Base-by-base conservation (phyloP, 805 yeast genomes). In the Saccharomycopsis olivae region DNA sequence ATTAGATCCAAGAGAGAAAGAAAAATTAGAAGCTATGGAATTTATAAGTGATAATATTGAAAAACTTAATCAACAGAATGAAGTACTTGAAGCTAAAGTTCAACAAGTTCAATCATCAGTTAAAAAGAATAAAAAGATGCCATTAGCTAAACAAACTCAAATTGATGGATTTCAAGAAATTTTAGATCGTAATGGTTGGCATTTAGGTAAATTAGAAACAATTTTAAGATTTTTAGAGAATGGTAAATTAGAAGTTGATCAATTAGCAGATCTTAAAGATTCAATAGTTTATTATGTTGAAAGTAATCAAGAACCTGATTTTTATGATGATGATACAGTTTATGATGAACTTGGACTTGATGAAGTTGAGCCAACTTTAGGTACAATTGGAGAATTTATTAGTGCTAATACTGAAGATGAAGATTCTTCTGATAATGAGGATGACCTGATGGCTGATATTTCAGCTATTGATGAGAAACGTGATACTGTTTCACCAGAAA, bases 271-370 rank as follows among this genome's bases (percentile, higher is more conserved):
- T 19, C 73, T 86, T 43, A 78, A 79, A 55, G 97, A 89, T 39
- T 96, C 88, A 56, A 83, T 89, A 55, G 83, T 73, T 49, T 89
- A 89, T 62, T 88, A 86, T 58, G 94, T 92, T 25, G 97, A 92
- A 49, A 82, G 87, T 47, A 92, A 89, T 54, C 92, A 83, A 59
- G 96, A 87, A 43, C 88, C 78, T 3, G 95, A 88, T 52, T 89
- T 86, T 57, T 80, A 88, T 18, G 96, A 89, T 54, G 96, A 89
- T 54, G 96, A 88, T 51, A 87, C 85, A 8, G 73, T 89, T 45
- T 92, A 89, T 59, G 96, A 92, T 51, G 87, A 79, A 44, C 69
- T 92, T 49, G 88, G 81, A 32, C 31, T 87, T 33, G 78, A 69
- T 46, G 80, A 75, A 19, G 43, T 46, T 10, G 47, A 46, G 19